phyloP scores from a whole-genome alignment of 352 stramenopile genomes.

The Phytopythium chamaehyphon region DNA sequence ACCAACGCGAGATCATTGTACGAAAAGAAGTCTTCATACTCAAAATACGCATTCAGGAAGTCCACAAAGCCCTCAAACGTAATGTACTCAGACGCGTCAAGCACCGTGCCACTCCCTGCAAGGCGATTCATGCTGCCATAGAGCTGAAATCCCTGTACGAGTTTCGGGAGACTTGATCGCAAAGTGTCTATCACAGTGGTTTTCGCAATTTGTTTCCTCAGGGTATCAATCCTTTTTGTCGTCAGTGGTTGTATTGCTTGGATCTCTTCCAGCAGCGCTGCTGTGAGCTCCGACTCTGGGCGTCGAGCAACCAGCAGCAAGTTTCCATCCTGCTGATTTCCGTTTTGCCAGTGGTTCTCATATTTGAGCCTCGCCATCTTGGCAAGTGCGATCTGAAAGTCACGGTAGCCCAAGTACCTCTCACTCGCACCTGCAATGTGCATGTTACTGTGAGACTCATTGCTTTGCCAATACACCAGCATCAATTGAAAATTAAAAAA shows the following conservation, averaged over 20 bases:
- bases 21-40: constrained; percentile 72
- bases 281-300: constrained; percentile 23
- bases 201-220: constrained; percentile 48
- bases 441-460: background rate
- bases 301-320: constrained; percentile 7
- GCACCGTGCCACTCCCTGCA: constrained; percentile 4
- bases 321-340: background rate
- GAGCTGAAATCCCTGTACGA: constrained; percentile 58
- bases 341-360: background rate
- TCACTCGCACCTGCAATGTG: constrained; percentile 28
- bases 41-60: constrained; percentile 76
- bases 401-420: constrained; percentile 42
- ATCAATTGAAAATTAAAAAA: too few species aligned
- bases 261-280: constrained; percentile 32
- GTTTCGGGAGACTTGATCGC: constrained; percentile 31
- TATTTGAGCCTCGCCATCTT: constrained; percentile 35
- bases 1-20: constrained; percentile 31
- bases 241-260: background rate
- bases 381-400: constrained; percentile 51
- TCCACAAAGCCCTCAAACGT: constrained; percentile 69
- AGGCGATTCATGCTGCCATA: constrained; percentile 36
- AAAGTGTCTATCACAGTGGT: constrained; percentile 43
- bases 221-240: constrained; percentile 26
- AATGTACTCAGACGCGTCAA: constrained; percentile 28
- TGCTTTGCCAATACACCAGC: background rate